Evolutionary conservation across 129 eudicot species (phyloP), one percentile per base, ranked within the genome.

Genomic region (Smallanthus sonchifolius): DNA sequence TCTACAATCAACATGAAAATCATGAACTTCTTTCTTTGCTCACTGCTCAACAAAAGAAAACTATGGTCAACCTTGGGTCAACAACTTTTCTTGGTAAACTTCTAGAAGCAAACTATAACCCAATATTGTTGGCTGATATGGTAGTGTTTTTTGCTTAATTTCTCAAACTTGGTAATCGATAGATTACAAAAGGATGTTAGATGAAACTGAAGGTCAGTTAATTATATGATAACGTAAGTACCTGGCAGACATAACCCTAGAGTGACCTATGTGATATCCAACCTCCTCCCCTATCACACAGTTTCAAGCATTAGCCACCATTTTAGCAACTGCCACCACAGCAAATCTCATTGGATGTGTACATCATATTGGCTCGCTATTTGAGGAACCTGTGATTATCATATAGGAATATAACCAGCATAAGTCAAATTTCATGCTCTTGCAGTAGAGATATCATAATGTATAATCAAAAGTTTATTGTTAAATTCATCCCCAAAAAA

Each of bases 321-420:
- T 89, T 74, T 82, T 89, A 43, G 98, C 96, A 78, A 92, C 96
- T 39, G 98, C 98, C 20, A 92, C 98, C 76, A 92, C 98, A 54
- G 98, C 98, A 73, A 92, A 92, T 77, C 98, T 92, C 67, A 96
- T 81, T 3, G 98, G 98, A 51, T 89, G 98, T 5, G 98, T 92
- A 77, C 98, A 92, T 28, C 86, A 66, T 69, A 92, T 82, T 10
- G 98, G 98, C 80, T 76, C 93, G 32, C 87, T 84, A 57, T 87
- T 84, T 87, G 89, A 60, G 98, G 98, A 81, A 92, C 91, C 74
- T 92, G 96, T 2, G 96, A 83, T 32, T n/a, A 55, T 43, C 57
- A 60, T n/a, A n/a, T n/a, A n/a, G n/a, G n/a, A n/a, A n/a, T n/a
- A 65, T 19, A 30, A 64, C 49, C 72, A 32, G 55, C 55, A 64